Evolutionary conservation across 768 basidiomycete genomes (phyloP), one percentile per base, ranked within the genome.

Genomic region (Clitopilus passeckerianus): DNA sequence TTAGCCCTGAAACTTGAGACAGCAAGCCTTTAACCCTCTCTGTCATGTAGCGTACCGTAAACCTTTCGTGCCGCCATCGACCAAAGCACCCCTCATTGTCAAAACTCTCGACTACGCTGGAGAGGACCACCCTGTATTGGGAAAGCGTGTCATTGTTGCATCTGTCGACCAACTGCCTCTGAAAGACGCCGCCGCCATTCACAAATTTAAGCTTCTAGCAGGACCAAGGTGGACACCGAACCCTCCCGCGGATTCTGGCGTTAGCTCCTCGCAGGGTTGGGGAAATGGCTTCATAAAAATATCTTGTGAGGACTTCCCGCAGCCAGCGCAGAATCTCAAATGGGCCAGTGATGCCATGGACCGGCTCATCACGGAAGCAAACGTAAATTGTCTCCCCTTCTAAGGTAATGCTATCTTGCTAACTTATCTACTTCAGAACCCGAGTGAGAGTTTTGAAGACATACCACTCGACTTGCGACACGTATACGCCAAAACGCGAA

Each of bases 311-410:
- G 85, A 90, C 71, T 96, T 93, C 72, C 86, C 87, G 6, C 79
- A 84, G 64, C 83, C 87, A 1, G 79, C 85, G 24, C 89, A 91
- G 90, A 99, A 99, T 72, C 77, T 96, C 66, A 96, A 95, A 72
- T 96, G 93, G 90, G 92, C 90, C 41, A 90, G 89, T 64, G 95
- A 98, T 68, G 81, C 85, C 15, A 72, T 99, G 57, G 90, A 95
- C 67, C 75, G 81, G 64, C 74, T 99, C 44, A 70, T 98, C 61
- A 73, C 72, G n/a, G 88, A 87, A 66, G 92, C 95, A 9, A 93
- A 95, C 71, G 96, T 97, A 68, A 65, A 93, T 82, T 20, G 5
- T 12, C 46, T 50, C 18, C 56, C 53, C 44, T 43, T 53, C 43
- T 41, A 12, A 46, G 10, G 60, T 33, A 15, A 24, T 30, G 27